phyloP scores from a whole-genome alignment of 2,329 filamentous ascomycete genomes.

The Arachnomyces sp. region DNA sequence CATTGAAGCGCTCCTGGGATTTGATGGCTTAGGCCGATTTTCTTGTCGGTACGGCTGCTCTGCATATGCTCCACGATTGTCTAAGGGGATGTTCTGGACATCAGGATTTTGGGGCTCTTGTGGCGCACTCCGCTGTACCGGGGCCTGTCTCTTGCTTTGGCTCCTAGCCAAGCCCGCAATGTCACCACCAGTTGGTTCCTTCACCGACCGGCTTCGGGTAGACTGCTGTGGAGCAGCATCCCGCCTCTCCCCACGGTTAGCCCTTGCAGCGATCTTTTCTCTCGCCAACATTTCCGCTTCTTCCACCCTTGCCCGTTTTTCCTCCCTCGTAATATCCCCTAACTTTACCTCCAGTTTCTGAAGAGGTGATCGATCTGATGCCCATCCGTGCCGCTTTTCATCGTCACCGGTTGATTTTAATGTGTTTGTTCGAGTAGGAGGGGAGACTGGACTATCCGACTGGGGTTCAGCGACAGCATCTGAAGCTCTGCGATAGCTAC shows the following conservation, averaged over 20 bases:
- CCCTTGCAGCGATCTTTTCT: slow-evolving; percentile 41
- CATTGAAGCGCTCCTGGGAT: no score
- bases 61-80: no score
- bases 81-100: no score
- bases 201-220: slow-evolving; percentile 2
- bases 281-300: slow-evolving; percentile 70
- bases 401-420: not conserved
- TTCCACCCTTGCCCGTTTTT: slow-evolving; percentile 77
- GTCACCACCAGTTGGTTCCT: no score
- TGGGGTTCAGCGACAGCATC: slow-evolving; percentile 11
- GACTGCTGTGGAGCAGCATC: slow-evolving; percentile 7
- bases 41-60: no score
- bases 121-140: no score
- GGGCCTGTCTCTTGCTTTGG: no score
- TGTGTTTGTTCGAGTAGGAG: slow-evolving; percentile 22
- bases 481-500: slow-evolving; percentile 7
- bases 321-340: slow-evolving; percentile 89
- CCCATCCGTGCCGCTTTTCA: slow-evolving; percentile 44
- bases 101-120: no score
- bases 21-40: no score
- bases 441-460: slow-evolving; percentile 15
- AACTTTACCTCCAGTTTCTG: slow-evolving; percentile 89
- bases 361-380: slow-evolving; percentile 78
- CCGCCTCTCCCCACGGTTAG: slow-evolving; percentile 15
- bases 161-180: no score